Evolutionary conservation across 805 yeast species (phyloP).

Genomic region (Cyberlindnera bimundalis): DNA sequence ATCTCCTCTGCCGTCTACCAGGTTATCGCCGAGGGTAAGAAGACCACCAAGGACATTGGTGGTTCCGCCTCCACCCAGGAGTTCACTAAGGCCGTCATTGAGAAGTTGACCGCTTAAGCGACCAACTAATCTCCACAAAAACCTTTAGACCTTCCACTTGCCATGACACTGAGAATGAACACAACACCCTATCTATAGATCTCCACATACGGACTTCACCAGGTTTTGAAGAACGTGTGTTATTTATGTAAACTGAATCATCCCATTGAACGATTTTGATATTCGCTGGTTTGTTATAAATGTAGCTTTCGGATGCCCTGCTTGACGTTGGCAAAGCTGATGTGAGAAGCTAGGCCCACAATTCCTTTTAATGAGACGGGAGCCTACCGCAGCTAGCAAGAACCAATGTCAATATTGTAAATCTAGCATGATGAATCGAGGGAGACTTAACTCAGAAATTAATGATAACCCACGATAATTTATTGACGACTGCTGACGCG

Average conservation of each 20-base stretch:
- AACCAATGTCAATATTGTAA: too few species aligned
- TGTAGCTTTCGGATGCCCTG: too few species aligned
- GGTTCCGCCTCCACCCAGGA: conserved; percentile 88
- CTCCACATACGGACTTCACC: neutral
- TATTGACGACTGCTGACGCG: too few species aligned
- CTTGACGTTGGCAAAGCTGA: too few species aligned
- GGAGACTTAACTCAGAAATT: too few species aligned
- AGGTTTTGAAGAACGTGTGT: neutral
- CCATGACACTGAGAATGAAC: conserved; percentile 1
- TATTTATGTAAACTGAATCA: conserved; percentile 2
- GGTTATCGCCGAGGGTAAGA: conserved; percentile 84
- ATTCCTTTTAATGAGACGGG: too few species aligned
- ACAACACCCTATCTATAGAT: neutral
- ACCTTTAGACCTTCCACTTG: neutral
- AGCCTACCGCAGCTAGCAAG: too few species aligned
- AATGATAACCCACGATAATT: too few species aligned
- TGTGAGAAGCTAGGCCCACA: too few species aligned
- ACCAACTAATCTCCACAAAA: neutral
- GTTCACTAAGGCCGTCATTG: conserved; percentile 87
- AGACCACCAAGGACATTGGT: conserved; percentile 87
- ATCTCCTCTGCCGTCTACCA: conserved; percentile 86
- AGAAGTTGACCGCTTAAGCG: conserved; percentile 22
- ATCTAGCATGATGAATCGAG: too few species aligned
- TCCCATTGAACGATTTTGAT: conserved; percentile 2
- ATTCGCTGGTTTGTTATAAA: neutral